A percentile compares a stretch with the other conserved stretches of the same genome.
phyloP scores from a whole-genome alignment of 2,329 filamentous ascomycete species.

The Fusarium staphyleae region DNA sequence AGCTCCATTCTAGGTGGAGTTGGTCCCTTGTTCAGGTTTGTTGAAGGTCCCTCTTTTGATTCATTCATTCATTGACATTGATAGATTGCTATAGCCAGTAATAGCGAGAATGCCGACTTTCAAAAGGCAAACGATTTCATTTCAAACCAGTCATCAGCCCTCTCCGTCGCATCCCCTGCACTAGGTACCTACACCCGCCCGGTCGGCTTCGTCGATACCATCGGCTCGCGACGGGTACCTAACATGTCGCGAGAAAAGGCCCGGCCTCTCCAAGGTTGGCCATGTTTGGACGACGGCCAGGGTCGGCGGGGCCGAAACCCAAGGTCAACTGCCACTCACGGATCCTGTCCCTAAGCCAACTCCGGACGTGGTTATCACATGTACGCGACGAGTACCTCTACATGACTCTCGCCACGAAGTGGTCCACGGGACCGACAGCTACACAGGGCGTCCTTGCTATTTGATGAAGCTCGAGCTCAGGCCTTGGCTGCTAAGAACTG shows the following conservation, averaged over 20 bases:
- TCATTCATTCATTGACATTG: not conserved
- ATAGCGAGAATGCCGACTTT: not conserved
- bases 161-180: not conserved
- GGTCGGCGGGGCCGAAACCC: conserved; percentile 41
- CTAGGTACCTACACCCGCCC: not conserved
- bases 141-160: not conserved
- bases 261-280: conserved; percentile 28
- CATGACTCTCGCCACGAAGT: conserved; percentile 40
- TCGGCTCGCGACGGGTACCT: conserved; percentile 17
- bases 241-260: conserved; percentile 28
- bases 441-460: conserved; percentile 15
- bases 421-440: conserved; percentile 34
- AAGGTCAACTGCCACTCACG: conserved; percentile 43
- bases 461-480: conserved; percentile 28
- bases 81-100: conserved; percentile 3
- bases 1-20: conserved; percentile 39
- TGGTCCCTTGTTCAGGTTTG: conserved; percentile 35
- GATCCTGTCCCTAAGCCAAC: conserved; percentile 40
- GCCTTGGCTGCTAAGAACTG: conserved; percentile 17
- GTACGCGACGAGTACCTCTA: conserved; percentile 33
- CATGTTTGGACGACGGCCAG: conserved; percentile 29
- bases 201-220: conserved; percentile 16
- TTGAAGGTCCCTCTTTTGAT: conserved; percentile 31
- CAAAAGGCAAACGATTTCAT: not conserved
- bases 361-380: conserved; percentile 42